These are phyloP conservation scores for Thielaviopsis populi DNA, from an alignment of 2,329 filamentous ascomycete species.

Conservation along the genomic window DNA sequence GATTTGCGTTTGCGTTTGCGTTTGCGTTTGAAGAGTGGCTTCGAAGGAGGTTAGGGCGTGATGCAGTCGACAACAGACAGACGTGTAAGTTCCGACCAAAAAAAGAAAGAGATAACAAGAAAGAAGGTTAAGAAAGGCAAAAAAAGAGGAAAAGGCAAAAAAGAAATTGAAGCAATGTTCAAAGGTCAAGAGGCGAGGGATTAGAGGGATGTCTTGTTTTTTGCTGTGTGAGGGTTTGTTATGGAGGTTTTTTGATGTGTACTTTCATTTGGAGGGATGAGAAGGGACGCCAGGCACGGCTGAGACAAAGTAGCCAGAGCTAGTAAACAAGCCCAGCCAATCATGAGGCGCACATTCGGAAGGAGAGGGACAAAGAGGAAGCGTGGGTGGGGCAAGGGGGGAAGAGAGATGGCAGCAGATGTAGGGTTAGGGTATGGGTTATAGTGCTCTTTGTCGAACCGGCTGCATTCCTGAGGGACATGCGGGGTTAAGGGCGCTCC, in stretches of 20 bases:
- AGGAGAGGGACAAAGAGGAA: background rate
- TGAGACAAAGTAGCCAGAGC: slow-evolving; percentile 11
- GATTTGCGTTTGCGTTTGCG: background rate
- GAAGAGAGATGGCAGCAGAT: background rate
- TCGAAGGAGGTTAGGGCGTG: background rate
- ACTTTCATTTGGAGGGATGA: slow-evolving; percentile 14
- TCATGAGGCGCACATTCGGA: background rate
- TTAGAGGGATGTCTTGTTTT: background rate
- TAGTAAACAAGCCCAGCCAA: slow-evolving; percentile 13
- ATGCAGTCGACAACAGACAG: background rate
- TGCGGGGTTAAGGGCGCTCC: background rate
- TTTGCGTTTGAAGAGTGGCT: background rate
- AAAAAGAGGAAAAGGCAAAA: background rate
- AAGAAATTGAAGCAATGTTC: background rate
- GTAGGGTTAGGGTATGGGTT: background rate
- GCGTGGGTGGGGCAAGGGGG: background rate
- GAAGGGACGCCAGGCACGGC: slow-evolving; percentile 6
- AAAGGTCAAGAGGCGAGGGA: background rate
- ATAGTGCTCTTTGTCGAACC: background rate
- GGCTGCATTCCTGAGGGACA: background rate
- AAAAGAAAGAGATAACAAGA: background rate
- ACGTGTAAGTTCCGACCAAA: background rate
- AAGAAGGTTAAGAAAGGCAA: background rate
- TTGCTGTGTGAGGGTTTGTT: background rate
- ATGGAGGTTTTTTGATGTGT: slow-evolving; percentile 1